Conservation (phyloP, 352 stramenopile species). For the Pythium rishiriense region DNA sequence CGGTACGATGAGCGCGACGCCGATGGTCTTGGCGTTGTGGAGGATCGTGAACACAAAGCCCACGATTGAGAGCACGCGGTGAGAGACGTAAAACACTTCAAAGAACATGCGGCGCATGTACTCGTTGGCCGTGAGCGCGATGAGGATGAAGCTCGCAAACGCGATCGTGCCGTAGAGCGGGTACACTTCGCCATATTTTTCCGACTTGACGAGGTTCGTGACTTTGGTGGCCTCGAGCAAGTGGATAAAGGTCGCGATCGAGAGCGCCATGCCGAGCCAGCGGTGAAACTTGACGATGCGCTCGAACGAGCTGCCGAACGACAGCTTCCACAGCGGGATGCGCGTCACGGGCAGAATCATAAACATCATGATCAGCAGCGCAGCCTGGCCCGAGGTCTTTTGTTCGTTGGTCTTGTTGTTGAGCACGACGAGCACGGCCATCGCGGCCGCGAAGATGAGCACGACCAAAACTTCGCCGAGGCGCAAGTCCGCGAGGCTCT, state of each 20-base stretch:
- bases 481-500: constrained; percentile 56
- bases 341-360: constrained; percentile 67
- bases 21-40: constrained; percentile 59
- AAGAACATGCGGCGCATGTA: constrained; percentile 68
- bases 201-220: constrained; percentile 37
- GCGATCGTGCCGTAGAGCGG: constrained; percentile 67
- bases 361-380: constrained; percentile 78
- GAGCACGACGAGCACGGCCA: constrained; percentile 46
- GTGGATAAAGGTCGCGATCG: constrained; percentile 58
- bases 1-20: constrained; percentile 54
- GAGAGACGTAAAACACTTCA: constrained; percentile 76
- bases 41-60: constrained; percentile 79
- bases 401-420: constrained; percentile 37
- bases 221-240: constrained; percentile 49
- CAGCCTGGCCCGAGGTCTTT: constrained; percentile 54
- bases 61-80: constrained; percentile 71
- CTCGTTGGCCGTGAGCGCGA: constrained; percentile 57
- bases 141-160: constrained; percentile 57
- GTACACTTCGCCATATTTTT: constrained; percentile 51
- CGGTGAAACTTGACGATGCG: constrained; percentile 86
- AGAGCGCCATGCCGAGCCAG: constrained; percentile 69
- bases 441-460: constrained; percentile 57
- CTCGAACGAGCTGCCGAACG: constrained; percentile 79
- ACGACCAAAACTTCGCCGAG: constrained; percentile 65
- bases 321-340: constrained; percentile 60